Base-by-base conservation (phyloP, 768 basidiomycete species). In the Clathrus columnatus region DNA sequence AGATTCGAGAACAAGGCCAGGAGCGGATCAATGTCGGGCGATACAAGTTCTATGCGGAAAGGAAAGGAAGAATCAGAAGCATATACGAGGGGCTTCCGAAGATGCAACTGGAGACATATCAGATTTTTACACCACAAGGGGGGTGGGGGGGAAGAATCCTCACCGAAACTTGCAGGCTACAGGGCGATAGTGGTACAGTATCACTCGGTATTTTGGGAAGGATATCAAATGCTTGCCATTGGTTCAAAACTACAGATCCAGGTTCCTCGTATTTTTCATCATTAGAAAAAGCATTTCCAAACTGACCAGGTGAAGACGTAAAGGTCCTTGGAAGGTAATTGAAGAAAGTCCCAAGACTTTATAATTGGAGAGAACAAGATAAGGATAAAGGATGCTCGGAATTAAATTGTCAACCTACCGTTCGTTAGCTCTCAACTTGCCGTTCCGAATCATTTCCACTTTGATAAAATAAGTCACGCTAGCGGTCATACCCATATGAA, bases 391-490 rank as follows among this genome's bases (percentile, higher is more conserved):
- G 29, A 43, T 14, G 14, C 10, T 2, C 5, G 14, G 27, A 21
- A 55, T 24, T 14, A 45, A 1, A 23, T 47, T 3, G 27, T 29
- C 36, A 36, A 20, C 54, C 18, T 16, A 48, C 54, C 46, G 46
- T 46, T 55, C 54, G 29, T 55, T 55, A 18, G 46, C 45, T 20
- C 46, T 27, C 26, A 55, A n/a, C 17, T 21, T 47, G 18, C 71
- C 71, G 58, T 70, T 74, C 32, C 74, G 67, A 43, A 63, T 62
- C 60, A 76, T 64, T 32, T 72, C 66, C 28, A 76, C 65, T 59
- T 66, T 70, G 41, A 76, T 28, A 27, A 57, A 55, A 59, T 76
- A 77, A 17, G 62, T 59, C 20, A 75, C 65, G 48, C 75, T 63
- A 17, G 56, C 58, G 24, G 61, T 60, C 7, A 64, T 62, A 48